These are phyloP conservation scores for Phycomyces nitens DNA, from an alignment of 192 early-diverging fungal species.

Conservation along the genomic window DNA sequence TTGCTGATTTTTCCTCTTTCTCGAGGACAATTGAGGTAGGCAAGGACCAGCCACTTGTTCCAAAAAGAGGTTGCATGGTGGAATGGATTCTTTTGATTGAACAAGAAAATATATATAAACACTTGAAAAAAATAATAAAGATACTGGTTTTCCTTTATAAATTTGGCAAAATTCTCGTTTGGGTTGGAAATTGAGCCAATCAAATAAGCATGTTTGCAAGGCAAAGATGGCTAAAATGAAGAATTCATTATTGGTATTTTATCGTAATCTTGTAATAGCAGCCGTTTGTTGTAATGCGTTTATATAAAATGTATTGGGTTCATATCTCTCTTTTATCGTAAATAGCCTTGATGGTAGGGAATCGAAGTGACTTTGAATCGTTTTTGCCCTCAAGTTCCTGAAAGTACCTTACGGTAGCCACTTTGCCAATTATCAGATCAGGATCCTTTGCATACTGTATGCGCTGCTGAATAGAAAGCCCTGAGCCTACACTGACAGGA, in stretches of 20 bases:
- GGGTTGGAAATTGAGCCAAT: background rate
- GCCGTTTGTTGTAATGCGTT: too few relatives aligned
- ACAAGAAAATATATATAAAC: too few relatives aligned
- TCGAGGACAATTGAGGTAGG: slow-evolving; percentile 13
- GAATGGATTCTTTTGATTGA: too few relatives aligned
- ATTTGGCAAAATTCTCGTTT: background rate
- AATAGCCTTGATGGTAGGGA: slow-evolving; percentile 53
- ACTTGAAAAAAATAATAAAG: too few relatives aligned
- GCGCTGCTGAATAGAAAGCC: slow-evolving; percentile 43
- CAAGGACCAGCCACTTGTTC: slow-evolving; percentile 24
- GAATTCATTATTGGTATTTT: too few relatives aligned
- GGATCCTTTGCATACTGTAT: slow-evolving; percentile 43
- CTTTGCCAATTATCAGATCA: slow-evolving; percentile 44
- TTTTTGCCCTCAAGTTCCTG: slow-evolving; percentile 36
- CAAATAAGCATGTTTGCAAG: too few relatives aligned
- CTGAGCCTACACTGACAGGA: slow-evolving; percentile 53
- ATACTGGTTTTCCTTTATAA: too few relatives aligned
- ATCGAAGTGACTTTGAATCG: slow-evolving; percentile 37
- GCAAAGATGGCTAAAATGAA: too few relatives aligned
- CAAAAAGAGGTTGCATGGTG: slow-evolving; percentile 20
- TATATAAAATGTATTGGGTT: background rate
- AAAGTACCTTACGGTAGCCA: slow-evolving; percentile 51
- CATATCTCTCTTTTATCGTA: slow-evolving; percentile 28
- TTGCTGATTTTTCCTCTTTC: background rate
- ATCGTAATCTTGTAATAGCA: too few relatives aligned